Evolutionary conservation across 331 rosid species (phyloP).

Genomic region (Malus hybrid): DNA sequence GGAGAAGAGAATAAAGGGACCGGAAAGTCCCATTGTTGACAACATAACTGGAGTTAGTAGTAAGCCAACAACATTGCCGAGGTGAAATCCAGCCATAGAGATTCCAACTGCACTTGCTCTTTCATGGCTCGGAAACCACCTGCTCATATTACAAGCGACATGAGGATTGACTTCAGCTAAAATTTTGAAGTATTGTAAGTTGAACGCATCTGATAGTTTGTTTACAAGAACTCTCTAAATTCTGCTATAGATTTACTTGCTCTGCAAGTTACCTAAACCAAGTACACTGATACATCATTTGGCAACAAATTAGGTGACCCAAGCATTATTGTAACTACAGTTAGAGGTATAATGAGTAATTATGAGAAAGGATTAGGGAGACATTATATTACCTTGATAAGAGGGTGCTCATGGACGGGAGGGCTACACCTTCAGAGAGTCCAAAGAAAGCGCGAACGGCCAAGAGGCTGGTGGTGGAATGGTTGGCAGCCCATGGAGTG

Average conservation of each 20-base stretch:
- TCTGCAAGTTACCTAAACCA: background rate
- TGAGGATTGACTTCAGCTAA: background rate
- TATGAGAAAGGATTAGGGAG: background rate
- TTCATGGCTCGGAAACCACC: constrained; percentile 89
- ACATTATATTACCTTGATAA: constrained; percentile 54
- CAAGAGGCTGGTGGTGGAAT: constrained; percentile 66
- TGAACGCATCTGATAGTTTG: background rate
- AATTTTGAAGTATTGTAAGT: background rate
- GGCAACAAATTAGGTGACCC: background rate
- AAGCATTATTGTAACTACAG: background rate
- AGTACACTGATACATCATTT: background rate
- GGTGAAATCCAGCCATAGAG: constrained; percentile 96
- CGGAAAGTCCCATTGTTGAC: constrained; percentile 61
- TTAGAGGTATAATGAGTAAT: background rate
- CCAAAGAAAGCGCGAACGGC: constrained; percentile 86
- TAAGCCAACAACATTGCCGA: constrained; percentile 84
- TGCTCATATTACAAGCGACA: constrained; percentile 16
- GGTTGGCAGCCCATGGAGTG: constrained; percentile 87
- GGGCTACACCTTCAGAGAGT: constrained; percentile 86
- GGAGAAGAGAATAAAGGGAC: constrained; percentile 77
- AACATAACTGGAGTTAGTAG: constrained; percentile 73
- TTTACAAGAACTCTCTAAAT: background rate
- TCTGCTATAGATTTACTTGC: background rate
- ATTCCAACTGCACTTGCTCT: constrained; percentile 88
- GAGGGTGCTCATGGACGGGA: constrained; percentile 81